Percentiles rank a stretch among this genome's conserved stretches.
Evolutionary conservation across 2,329 filamentous ascomycete genomes (phyloP).

Genomic region (Aspergillus sp.): DNA sequence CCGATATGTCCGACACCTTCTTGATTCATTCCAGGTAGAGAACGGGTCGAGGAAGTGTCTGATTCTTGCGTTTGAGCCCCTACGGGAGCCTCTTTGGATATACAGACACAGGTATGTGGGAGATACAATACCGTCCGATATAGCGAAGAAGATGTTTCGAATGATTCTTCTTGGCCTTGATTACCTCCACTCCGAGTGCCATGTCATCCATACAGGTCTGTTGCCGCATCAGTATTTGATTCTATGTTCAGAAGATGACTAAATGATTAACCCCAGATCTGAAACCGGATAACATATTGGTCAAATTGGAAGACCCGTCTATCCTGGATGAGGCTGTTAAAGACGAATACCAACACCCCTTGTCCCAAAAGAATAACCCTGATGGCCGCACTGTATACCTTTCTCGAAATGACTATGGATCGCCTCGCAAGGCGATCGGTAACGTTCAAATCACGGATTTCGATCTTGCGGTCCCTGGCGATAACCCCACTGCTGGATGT

Average conservation of each 20-base stretch:
- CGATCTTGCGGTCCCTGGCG: slow-evolving; percentile 23
- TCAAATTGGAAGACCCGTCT: slow-evolving; percentile 21
- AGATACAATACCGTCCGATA: slow-evolving; percentile 19
- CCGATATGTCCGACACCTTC: slow-evolving; percentile 12
- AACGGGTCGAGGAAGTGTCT: slow-evolving; percentile 4
- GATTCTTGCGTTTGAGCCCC: slow-evolving; percentile 25
- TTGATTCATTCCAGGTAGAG: slow-evolving; percentile 21
- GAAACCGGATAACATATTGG: slow-evolving; percentile 38
- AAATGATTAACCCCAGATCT: slow-evolving; percentile 21
- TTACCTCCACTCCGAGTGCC: slow-evolving; percentile 37
- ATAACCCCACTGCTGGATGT: slow-evolving; percentile 32
- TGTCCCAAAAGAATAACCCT: slow-evolving; percentile 21
- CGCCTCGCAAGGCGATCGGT: slow-evolving; percentile 13
- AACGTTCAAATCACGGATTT: slow-evolving; percentile 28
- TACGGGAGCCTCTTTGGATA: slow-evolving; percentile 24
- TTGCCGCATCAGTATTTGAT: neutral
- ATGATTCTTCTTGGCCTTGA: slow-evolving; percentile 34
- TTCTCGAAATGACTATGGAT: slow-evolving; percentile 24
- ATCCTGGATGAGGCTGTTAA: slow-evolving; percentile 15
- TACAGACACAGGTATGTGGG: slow-evolving; percentile 18
- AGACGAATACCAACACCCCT: slow-evolving; percentile 21
- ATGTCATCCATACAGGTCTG: slow-evolving; percentile 37
- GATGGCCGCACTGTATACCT: slow-evolving; percentile 27
- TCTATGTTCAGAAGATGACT: neutral
- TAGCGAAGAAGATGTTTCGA: slow-evolving; percentile 28